Evolutionary conservation across 2,329 filamentous ascomycete genomes (phyloP), one percentile per base, ranked within the genome.

Genomic region (Aspergillus flavus): DNA sequence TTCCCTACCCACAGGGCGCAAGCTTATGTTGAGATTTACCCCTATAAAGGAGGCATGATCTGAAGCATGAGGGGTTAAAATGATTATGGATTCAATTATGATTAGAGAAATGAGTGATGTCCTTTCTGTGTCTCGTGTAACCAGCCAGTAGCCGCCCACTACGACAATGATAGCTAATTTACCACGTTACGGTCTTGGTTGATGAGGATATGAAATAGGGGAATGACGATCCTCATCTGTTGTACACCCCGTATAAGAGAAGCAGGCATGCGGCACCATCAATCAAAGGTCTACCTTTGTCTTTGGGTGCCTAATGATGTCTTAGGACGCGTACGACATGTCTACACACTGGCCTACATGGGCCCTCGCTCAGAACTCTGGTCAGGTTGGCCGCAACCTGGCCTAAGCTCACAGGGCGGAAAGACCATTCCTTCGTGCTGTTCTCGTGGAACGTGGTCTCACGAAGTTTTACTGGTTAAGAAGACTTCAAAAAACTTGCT

Each of bases 1-100:
- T 64, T 67, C 71, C 1, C 61, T 70, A 23, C 75, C 74, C 0
- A 71, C 65, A 11, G 69, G 70, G 5, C 65, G 72, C 16, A 76
- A 74, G 48, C 53, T 75, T 30, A 66, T 75, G 55, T 60, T 75
- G 34, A 69, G 57, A 41, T 73, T 75, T 59, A 58, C 57, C 10
- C 46, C 58, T 10, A 50, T 60, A 23, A 10, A 34, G 34, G 45
- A 28, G 6, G 26, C 46, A 50, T 54, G 2, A 36, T 21, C 32
- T 14, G 4, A 19, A 36, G 43, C 21, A 23, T 46, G 6, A 7
- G 52, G 10, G 5, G 30, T 10, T 6, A 36, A 36, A 12, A 34
- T 34, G 11, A 36, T 54, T 10, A 53, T 34, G 28, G n/a, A 14
- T n/a, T 54, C 6, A 54, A 21, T 54, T 19, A 54, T 21, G 52